Evolutionary conservation across 2,329 filamentous ascomycete genomes (phyloP).

Genomic region (Aspergillus tamarii): DNA sequence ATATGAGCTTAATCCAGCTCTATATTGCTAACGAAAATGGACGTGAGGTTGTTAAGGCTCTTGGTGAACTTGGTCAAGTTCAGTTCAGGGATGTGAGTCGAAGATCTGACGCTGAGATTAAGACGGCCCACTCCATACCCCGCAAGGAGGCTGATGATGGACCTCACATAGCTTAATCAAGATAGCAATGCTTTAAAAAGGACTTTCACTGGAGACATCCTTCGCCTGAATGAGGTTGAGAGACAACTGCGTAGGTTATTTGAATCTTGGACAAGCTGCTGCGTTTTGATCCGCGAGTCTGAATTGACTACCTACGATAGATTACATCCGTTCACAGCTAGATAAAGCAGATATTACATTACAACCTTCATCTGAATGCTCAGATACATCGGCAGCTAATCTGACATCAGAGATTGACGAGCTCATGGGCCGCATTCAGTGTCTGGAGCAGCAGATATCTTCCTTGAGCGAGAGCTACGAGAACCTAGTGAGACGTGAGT

Average conservation of each 20-base stretch:
- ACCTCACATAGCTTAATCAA: conserved; percentile 73
- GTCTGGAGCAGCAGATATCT: conserved; percentile 85
- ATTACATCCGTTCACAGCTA: conserved; percentile 95
- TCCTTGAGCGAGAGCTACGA: conserved; percentile 98
- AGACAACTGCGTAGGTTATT: conserved; percentile 79
- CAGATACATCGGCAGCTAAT: conserved; percentile 81
- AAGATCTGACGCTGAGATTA: neutral
- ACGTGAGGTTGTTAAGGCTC: conserved; percentile 91
- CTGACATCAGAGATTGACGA: conserved; percentile 96
- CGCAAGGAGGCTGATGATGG: conserved; percentile 21
- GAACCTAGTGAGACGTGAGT: conserved; percentile 94
- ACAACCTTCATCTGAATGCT: conserved; percentile 87
- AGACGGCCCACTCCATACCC: neutral
- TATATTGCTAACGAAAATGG: conserved; percentile 99
- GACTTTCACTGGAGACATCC: conserved; percentile 96
- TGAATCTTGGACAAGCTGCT: neutral
- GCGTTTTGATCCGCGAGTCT: neutral
- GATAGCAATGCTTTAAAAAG: conserved; percentile 93
- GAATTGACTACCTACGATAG: conserved; percentile 46
- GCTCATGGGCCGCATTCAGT: conserved; percentile 87
- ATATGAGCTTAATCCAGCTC: conserved; percentile 99
- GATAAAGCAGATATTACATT: conserved; percentile 86
- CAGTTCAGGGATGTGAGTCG: conserved; percentile 91
- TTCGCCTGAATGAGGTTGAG: conserved; percentile 96
- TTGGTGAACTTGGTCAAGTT: conserved; percentile 93